Base-by-base conservation (phyloP, 345 rosid genomes). In the Eutrema yunnanense region DNA sequence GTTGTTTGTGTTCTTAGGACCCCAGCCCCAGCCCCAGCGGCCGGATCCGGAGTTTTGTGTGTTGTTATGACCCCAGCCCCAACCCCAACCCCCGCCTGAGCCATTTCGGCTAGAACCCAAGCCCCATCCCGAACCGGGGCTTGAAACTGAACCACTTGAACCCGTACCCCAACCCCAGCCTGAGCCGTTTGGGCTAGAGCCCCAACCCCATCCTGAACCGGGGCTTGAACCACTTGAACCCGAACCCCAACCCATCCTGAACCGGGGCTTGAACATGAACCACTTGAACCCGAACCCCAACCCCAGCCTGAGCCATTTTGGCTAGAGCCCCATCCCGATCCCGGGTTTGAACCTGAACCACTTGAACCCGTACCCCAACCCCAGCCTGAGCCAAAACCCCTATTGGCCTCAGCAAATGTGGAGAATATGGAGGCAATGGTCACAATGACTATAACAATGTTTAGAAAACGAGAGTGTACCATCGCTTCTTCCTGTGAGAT, bases 371-470 rank as follows among this genome's bases (percentile, higher is more conserved):
- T 75, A 6, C 74, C 68, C 6, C 52, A 62, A 12, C 59, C 62
- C 86, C 83, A 76, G 42, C 71, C 77, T 60, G 67, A 67, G 19
- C 67, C 67, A 58, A 57, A 73, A 5, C 68, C 78, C 2, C 78
- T 74, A 51, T 67, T 67, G 33, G 73, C 78, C 26, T 74, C 78
- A 8, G 62, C 73, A 59, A 50, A 67, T 42, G 73, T 51, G 34
- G 63, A 59, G 22, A 67, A 42, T 38, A 60, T 22, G 27, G 52
- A 32, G 16, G 69, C 57, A 46, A 75, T 16, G 50, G 64, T 52
- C 33, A 75, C 26, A 27, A 68, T 9, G 22, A 68, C 63, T 43
- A 75, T 43, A 36, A 68, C 33, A 67, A 26, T 50, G 56, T 43
- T 60, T 34, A 60, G 9, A 11, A 59, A 60, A 68, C 50, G 56